These are phyloP conservation scores for Plasmopara muralis DNA, from an alignment of 352 stramenopile genomes.

Conservation along the genomic window DNA sequence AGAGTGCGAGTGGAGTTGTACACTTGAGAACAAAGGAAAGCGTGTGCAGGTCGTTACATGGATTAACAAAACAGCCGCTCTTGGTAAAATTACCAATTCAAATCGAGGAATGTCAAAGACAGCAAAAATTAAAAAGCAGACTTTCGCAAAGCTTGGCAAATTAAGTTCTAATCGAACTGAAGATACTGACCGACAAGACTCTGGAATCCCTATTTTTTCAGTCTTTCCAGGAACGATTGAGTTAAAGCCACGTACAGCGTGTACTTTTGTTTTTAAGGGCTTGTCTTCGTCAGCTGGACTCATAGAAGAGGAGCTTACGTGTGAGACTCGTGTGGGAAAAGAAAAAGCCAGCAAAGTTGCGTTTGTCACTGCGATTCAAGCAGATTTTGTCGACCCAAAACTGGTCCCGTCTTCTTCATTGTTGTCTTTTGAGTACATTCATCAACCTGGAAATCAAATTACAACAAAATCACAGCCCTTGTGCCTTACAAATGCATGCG, in stretches of 20 bases:
- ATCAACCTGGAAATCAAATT: conserved; percentile 61
- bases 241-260: conserved; percentile 90
- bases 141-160: background rate
- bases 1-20: conserved; percentile 88
- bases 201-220: conserved; percentile 71
- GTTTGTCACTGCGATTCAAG: conserved; percentile 83
- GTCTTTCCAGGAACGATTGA: conserved; percentile 89
- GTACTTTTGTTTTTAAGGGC: conserved; percentile 90
- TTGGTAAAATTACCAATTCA: conserved; percentile 12
- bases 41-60: conserved; percentile 88
- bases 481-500: conserved; percentile 81
- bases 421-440: conserved; percentile 87
- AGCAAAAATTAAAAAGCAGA: too few relatives aligned
- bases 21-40: conserved; percentile 94
- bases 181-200: conserved; percentile 16
- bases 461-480: conserved; percentile 64
- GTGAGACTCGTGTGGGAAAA: conserved; percentile 89
- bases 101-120: conserved; percentile 5
- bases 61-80: conserved; percentile 64
- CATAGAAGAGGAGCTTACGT: conserved; percentile 83
- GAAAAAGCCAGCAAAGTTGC: conserved; percentile 86
- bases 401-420: conserved; percentile 63
- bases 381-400: conserved; percentile 87
- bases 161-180: conserved; percentile 5
- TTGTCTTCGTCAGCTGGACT: conserved; percentile 53